These are phyloP conservation scores for Grigorovia humatica DNA, from an alignment of 805 yeast species.

Conservation along the genomic window DNA sequence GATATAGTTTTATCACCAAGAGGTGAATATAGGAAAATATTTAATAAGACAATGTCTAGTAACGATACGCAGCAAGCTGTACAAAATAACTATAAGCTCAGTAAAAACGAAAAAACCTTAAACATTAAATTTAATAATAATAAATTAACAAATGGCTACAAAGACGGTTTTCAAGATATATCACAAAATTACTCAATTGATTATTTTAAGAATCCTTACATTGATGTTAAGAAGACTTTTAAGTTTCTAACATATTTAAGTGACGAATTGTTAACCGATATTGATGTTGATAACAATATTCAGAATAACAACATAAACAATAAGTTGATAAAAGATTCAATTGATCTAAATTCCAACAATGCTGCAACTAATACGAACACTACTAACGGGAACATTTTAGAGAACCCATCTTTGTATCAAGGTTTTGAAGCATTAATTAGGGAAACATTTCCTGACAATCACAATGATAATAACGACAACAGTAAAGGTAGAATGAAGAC, in stretches of 20 bases:
- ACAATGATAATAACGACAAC: background rate
- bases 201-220: constrained; percentile 31
- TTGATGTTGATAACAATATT: constrained; percentile 27
- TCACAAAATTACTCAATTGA: background rate
- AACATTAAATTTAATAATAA: background rate
- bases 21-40: constrained; percentile 22
- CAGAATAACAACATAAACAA: constrained; percentile 12
- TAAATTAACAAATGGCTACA: background rate
- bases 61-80: constrained; percentile 2
- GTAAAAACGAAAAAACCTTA: background rate
- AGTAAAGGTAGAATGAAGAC: constrained; percentile 1
- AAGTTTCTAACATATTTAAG: constrained; percentile 45
- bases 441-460: background rate
- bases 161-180: background rate
- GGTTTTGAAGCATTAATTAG: constrained; percentile 3
- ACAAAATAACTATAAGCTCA: background rate
- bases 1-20: constrained; percentile 26
- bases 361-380: background rate
- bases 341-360: background rate
- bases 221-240: constrained; percentile 32
- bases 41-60: constrained; percentile 21
- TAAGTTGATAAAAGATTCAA: constrained; percentile 1
- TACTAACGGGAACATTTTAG: background rate
- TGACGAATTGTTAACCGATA: constrained; percentile 47
- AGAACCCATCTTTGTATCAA: constrained; percentile 2